phyloP scores from a whole-genome alignment of 768 basidiomycete species.

The Russula sp. region DNA sequence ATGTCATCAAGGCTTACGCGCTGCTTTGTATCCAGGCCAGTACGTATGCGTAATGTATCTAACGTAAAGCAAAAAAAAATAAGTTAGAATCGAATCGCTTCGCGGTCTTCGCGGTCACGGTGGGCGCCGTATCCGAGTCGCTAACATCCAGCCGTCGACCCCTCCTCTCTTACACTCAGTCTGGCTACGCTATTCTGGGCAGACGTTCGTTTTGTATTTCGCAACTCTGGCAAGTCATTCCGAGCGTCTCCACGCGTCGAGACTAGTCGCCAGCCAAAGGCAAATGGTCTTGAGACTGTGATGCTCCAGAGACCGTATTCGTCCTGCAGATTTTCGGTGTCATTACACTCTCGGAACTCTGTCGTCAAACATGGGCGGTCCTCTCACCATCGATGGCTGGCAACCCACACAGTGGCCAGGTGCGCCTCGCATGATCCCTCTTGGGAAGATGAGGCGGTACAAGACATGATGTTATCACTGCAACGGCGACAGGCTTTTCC shows the following conservation, averaged over 20 bases:
- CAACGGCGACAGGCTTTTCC: neutral
- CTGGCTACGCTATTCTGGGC: constrained; percentile 12
- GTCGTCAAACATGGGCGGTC: neutral
- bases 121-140: too few relatives aligned
- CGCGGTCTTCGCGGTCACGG: too few relatives aligned
- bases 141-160: neutral
- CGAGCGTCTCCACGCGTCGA: neutral
- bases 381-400: neutral
- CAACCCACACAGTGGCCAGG: neutral
- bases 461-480: neutral
- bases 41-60: neutral
- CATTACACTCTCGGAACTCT: neutral
- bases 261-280: neutral
- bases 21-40: too few relatives aligned
- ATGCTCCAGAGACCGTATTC: neutral
- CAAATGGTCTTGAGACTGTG: neutral
- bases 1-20: too few relatives aligned
- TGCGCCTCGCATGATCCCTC: neutral
- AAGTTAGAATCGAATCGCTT: too few relatives aligned
- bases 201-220: constrained; percentile 15
- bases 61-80: neutral
- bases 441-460: constrained; percentile 14
- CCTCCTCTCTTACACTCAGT: neutral
- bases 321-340: neutral
- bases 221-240: neutral